Base-by-base conservation (phyloP, 768 basidiomycete species). In the Boletus insuetus region DNA sequence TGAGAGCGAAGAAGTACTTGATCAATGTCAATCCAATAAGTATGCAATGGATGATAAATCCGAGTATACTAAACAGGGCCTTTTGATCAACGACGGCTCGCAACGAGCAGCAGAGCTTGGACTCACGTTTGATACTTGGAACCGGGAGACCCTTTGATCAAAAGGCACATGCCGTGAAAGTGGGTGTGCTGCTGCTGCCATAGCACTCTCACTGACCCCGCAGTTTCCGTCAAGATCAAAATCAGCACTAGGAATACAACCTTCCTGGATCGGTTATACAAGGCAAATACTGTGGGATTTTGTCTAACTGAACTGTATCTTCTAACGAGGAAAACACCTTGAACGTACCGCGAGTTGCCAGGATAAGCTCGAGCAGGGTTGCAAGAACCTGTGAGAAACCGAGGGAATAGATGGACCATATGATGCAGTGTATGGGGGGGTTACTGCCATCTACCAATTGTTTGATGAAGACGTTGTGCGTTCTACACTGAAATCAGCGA, bases 1-100 rank as follows among this genome's bases (percentile, higher is more conserved):
- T 66, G 34, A 47, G 43, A 34, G 54, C 54, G 3, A 47, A 16
- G 22, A 42, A 46, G 40, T 67, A 67, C 57, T 67, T 66, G 60
- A 56, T 46, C 42, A 53, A 24, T 2, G 62, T 67, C 44, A 65
- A 29, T 48, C 46, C 13, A 10, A 67, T 40, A 8, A 65, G 35
- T 8, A 39, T 40, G 37, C 57, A 64, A 37, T 66, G 65, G 4
- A 49, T 53, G 8, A n/a, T 20, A 20, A 65, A 56, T 10, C 29
- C 47, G 2, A 67, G 24, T 17, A 64, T 24, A 35, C 64, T 65
- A 19, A 31, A 14, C 16, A 46, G 35, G 13, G 38, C 13, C 4
- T 11, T 11, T 3, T 34, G 26, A 14, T 24, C 37, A 35, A 22
- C 39, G 19, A 37, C 12, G 37, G 20, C 10, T 42, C 14, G 2